Evolutionary conservation across 2,329 filamentous ascomycete species (phyloP).

Genomic region (Amylocarpus encephaloides): DNA sequence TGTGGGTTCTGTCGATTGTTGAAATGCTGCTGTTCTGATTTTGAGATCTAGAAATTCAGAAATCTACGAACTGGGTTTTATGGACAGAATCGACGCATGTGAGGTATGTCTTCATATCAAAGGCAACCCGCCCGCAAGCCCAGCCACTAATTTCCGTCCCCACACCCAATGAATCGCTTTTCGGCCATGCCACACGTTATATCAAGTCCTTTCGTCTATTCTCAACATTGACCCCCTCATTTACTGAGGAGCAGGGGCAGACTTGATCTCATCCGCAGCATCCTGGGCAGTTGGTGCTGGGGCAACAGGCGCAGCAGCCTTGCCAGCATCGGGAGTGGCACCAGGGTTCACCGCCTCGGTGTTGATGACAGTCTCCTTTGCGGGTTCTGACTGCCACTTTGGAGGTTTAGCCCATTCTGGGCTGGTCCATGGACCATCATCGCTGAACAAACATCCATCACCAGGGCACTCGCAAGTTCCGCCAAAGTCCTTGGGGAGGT

Average conservation of each 20-base stretch:
- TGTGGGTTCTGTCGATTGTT: no score
- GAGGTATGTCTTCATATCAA: neutral
- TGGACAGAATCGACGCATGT: neutral
- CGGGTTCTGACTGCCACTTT: slow-evolving; percentile 50
- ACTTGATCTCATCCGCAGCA: slow-evolving; percentile 18
- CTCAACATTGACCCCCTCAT: neutral
- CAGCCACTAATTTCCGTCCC: no score
- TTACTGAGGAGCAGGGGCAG: slow-evolving; percentile 21
- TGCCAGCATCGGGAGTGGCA: slow-evolving; percentile 20
- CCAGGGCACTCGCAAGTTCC: slow-evolving; percentile 75
- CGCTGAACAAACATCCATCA: slow-evolving; percentile 80
- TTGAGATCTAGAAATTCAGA: neutral
- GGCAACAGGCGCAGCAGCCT: slow-evolving; percentile 9
- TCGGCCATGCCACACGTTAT: no score
- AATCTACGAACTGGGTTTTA: neutral
- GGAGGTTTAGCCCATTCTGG: slow-evolving; percentile 57
- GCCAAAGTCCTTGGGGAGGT: slow-evolving; percentile 80
- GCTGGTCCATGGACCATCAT: slow-evolving; percentile 85
- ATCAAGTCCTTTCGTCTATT: neutral
- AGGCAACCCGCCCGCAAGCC: neutral
- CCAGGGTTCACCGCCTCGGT: slow-evolving; percentile 28
- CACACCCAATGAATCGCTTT: no score
- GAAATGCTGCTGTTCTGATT: neutral
- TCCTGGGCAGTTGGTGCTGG: slow-evolving; percentile 14
- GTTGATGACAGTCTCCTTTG: slow-evolving; percentile 33